Evolutionary conservation across 2,329 filamentous ascomycete genomes (phyloP), one percentile per base, ranked within the genome.

Genomic region (Penicillium verrucosum): DNA sequence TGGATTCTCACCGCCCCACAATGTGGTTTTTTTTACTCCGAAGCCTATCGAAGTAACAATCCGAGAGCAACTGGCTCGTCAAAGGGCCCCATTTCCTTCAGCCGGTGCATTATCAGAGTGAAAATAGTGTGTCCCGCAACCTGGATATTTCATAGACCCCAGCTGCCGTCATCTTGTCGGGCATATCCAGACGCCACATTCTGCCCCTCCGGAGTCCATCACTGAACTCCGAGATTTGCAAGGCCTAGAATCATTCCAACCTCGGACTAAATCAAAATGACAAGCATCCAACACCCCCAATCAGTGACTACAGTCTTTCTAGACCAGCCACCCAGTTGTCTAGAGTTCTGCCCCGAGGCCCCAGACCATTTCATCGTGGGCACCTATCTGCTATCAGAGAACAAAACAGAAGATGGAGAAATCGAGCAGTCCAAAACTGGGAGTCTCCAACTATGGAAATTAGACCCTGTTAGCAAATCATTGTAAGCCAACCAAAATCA

Each of bases 311-410:
- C 74, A 3, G 60, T 72, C 32, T 74, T 72, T 49, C 66, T 77
- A 8, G 73, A 78, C 52, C 70, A 76, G 54, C 77, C 76, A 14
- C 76, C 77, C 3, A 78, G 76, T 61, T 79, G 77, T 57, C 68
- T 78, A 1, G 73, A 77, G 59, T 78, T 78, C 53, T 77, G 73
- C 43, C 74, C 71, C 3, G 60, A 65, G 10, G 58, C 85, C 56
- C 82, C 84, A 0, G 75, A 85, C 0, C 84, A 87, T 67, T 87
- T 96, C 63, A 79, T 95, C 0, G 82, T 96, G 46, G 93, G 92
- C 38, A 96, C 92, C 1, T 97, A 97, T 73, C 84, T 88, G 60
- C 81, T 96, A 34, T 70, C 69, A 25, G 69, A 76, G 55, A 64
- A 60, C 21, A 68, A 70, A 44, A 64, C 62, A 11, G 67, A 67